Evolutionary conservation across 768 basidiomycete genomes (phyloP), one percentile per base, ranked within the genome.

Genomic region (Phlebiopsis gigantea): DNA sequence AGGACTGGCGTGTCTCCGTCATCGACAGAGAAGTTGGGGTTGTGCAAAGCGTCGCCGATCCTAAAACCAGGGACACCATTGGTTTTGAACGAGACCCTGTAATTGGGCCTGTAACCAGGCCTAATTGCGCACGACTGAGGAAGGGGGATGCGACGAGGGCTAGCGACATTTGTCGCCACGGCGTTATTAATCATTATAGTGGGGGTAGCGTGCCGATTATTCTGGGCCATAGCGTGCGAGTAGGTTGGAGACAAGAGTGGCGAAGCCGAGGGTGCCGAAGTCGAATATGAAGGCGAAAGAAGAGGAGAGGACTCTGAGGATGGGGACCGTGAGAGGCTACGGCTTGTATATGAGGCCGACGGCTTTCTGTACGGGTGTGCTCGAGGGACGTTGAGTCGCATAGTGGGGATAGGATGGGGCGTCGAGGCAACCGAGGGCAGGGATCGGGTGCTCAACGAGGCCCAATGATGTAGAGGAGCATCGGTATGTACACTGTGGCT

Each of bases 21-120:
- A 24, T 57, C 56, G 22, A 57, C 41, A 19, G 25, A 6, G 17
- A 52, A 30, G 1, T 21, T n/a, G 10, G n/a, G 24, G 25, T 52
- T 14, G 21, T 26, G 19, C 10, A 44, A 19, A 5, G 49, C 56
- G 49, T 57, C 56, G 2, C 25, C 30, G 26, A 57, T 17, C 3
- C 41, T 30, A 25, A 57, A 49, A 28, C 56, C 56, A 15, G 44
- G 42, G 9, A 46, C 43, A 9, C 56, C 56, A 29, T 19, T 8
- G 9, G 50, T 24, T 15, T 21, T 46, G 31, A 57, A 57, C n/a
- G 42, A 17, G 19, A 57, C 49, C 6, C 19, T 57, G 26, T 26
- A 52, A 15, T 9, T 15, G 22, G n/a, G 41, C 34, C 34, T 10
- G 8, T 39, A 39, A 17, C 34, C 34, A 4, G 34, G 34, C 34